phyloP scores from a whole-genome alignment of 2,329 filamentous ascomycete genomes.

The Penicillium sp. region DNA sequence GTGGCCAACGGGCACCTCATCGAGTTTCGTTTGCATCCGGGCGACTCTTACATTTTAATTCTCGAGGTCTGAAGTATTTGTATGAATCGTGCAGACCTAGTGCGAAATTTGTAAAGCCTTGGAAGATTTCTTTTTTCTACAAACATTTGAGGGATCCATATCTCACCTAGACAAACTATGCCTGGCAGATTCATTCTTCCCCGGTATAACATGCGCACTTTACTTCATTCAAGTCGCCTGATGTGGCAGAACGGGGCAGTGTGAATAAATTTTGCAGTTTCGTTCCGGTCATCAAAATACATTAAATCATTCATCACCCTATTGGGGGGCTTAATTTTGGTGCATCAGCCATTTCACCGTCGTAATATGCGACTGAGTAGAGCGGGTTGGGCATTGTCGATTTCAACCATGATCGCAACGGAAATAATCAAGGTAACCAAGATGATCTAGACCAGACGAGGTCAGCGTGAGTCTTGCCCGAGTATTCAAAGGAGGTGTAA shows the following conservation, averaged over 20 bases:
- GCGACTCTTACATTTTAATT: neutral
- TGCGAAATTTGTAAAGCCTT: neutral
- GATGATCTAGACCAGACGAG: slow-evolving; percentile 9
- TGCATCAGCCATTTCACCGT: neutral
- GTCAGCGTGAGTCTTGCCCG: neutral
- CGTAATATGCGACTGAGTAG: neutral
- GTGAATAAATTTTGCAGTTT: neutral
- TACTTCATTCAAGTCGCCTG: neutral
- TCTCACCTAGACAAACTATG: too few relatives aligned
- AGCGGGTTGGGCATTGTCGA: neutral
- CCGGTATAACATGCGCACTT: too few relatives aligned
- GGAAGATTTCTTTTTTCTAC: too few relatives aligned
- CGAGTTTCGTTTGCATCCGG: neutral
- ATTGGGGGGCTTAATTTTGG: neutral
- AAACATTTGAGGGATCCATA: too few relatives aligned
- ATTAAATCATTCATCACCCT: neutral
- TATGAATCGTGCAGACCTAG: neutral
- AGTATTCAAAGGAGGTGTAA: slow-evolving; percentile 6
- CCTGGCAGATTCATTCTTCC: too few relatives aligned
- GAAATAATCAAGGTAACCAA: slow-evolving; percentile 18
- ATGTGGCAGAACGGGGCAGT: neutral
- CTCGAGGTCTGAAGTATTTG: too few relatives aligned
- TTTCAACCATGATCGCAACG: slow-evolving; percentile 19
- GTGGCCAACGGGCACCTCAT: neutral
- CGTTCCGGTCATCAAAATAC: neutral